A percentile compares a stretch with the other conserved stretches of the same genome.
phyloP scores from a whole-genome alignment of 2,329 filamentous ascomycete species.

The Nemania diffusa region DNA sequence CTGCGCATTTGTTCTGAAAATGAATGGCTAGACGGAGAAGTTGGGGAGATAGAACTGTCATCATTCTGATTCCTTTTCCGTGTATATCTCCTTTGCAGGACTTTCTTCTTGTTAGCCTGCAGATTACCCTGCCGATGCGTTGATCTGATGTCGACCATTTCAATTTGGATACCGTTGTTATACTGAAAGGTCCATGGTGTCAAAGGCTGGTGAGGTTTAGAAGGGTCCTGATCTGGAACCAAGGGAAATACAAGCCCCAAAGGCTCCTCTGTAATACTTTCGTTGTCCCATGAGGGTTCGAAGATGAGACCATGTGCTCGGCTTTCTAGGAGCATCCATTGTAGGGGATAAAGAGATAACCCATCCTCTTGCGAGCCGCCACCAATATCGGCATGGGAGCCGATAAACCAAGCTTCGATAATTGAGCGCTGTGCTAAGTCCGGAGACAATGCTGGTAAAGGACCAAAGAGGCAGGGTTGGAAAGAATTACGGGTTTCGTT shows the following conservation, averaged over 20 bases:
- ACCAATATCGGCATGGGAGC: constrained; percentile 52
- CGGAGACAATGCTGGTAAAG: constrained; percentile 43
- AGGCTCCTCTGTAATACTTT: constrained; percentile 35
- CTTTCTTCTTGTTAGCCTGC: constrained; percentile 36
- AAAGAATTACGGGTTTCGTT: constrained; percentile 50
- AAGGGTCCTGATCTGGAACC: constrained; percentile 26
- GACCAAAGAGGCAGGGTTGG: constrained; percentile 38
- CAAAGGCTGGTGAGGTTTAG: constrained; percentile 27
- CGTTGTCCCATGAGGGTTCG: constrained; percentile 34
- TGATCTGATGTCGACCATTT: constrained; percentile 40
- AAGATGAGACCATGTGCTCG: constrained; percentile 47
- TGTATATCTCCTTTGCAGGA: constrained; percentile 28
- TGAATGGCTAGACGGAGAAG: constrained; percentile 4
- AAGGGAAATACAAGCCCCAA: constrained; percentile 37
- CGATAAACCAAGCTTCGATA: constrained; percentile 55
- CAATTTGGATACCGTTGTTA: constrained; percentile 40
- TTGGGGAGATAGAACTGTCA: constrained; percentile 7
- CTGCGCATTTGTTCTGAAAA: constrained; percentile 19
- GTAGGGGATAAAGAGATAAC: constrained; percentile 54
- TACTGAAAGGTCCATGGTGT: constrained; percentile 40
- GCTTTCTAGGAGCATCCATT: constrained; percentile 55
- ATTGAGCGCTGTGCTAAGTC: constrained; percentile 43
- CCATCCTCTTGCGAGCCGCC: constrained; percentile 52
- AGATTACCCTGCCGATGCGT: constrained; percentile 40
- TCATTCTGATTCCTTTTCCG: constrained; percentile 23